Evolutionary conservation across 345 rosid species (phyloP), one percentile per base, ranked within the genome.

Genomic region (Camelina laxa): DNA sequence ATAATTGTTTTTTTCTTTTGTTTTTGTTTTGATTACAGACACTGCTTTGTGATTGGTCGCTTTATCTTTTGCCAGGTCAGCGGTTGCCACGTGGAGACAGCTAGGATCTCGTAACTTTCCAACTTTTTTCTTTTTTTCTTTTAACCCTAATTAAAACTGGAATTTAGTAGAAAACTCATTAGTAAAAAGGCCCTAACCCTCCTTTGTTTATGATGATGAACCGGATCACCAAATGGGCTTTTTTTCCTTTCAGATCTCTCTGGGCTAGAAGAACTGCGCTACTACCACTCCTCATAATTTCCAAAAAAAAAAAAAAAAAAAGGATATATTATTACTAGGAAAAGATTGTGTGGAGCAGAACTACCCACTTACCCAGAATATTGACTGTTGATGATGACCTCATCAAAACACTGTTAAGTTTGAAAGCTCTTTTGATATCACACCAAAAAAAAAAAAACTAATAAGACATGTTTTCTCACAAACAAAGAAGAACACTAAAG

Each of bases 51-150:
- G 38, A 74, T 74, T 74, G 78, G 78, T 66, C 66, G 22, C 51
- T 74, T 65, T 64, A 45, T n/a, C 7, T 14, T 48, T 44, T 65
- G 59, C 78, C 78, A 74, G 72, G 72, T 65, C 77, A 65, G 58
- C 65, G 9, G 5, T 35, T 7, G 39, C 72, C 78, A 74, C 78
- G 78, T 74, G 65, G 66, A 7, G 66, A 74, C 71, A 65, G 58
- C 51, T 56, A 11, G 48, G 77, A 33, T 54, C 48, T 36, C 62
- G 39, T 45, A 33, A 9, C 36, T 36, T 36, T 19, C n/a, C 8
- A 48, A 36, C 22, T 53, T 67, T 53, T 0, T 0, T 9, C 47
- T 19, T 50, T 35, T 49, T 8, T 36, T 35, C 1, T 6, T 35
- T 5, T 19, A 19, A 17, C 27, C 24, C 15, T 11, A n/a, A n/a